A percentile compares a stretch with the other conserved stretches of the same genome.
Conservation (phyloP, 2,329 filamentous ascomycete species). For the Alternaria brassicicola region DNA sequence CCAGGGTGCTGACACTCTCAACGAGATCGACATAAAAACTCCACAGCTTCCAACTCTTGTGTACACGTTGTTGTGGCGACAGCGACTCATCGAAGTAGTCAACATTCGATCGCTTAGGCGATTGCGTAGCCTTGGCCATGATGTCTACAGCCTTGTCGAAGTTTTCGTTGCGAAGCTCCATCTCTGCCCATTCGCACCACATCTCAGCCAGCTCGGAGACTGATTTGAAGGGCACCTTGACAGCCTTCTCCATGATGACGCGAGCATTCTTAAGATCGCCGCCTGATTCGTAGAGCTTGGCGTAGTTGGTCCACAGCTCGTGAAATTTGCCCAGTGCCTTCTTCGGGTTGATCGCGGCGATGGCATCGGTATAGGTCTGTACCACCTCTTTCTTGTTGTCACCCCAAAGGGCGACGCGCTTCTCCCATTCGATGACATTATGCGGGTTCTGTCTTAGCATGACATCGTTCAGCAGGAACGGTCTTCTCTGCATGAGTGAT, state of each 20-base stretch:
- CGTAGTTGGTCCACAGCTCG: slow-evolving; percentile 94
- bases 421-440: slow-evolving; percentile 96
- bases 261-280: slow-evolving; percentile 84
- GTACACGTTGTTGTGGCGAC: slow-evolving; percentile 91
- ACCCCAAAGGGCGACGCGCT: slow-evolving; percentile 93
- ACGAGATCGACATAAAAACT: slow-evolving; percentile 99
- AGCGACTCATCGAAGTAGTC: slow-evolving; percentile 98
- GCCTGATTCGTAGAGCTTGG: slow-evolving; percentile 92
- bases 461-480: slow-evolving; percentile 96
- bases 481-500: slow-evolving; percentile 94
- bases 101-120: slow-evolving; percentile 97
- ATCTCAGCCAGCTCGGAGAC: slow-evolving; percentile 96
- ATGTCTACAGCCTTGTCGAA: slow-evolving; percentile 93
- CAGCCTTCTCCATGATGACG: slow-evolving; percentile 95
- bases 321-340: slow-evolving; percentile 93
- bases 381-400: slow-evolving; percentile 91
- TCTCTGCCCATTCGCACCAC: slow-evolving; percentile 99
- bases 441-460: slow-evolving; percentile 93
- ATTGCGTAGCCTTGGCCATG: slow-evolving; percentile 96
- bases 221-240: slow-evolving; percentile 97
- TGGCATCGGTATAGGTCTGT: slow-evolving; percentile 92
- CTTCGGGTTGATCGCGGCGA: slow-evolving; percentile 90
- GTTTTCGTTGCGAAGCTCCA: slow-evolving; percentile 95
- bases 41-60: slow-evolving; percentile 99
- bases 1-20: slow-evolving; percentile 87